Base-by-base conservation (phyloP, 768 basidiomycete genomes). In the Boletus reticulatus region DNA sequence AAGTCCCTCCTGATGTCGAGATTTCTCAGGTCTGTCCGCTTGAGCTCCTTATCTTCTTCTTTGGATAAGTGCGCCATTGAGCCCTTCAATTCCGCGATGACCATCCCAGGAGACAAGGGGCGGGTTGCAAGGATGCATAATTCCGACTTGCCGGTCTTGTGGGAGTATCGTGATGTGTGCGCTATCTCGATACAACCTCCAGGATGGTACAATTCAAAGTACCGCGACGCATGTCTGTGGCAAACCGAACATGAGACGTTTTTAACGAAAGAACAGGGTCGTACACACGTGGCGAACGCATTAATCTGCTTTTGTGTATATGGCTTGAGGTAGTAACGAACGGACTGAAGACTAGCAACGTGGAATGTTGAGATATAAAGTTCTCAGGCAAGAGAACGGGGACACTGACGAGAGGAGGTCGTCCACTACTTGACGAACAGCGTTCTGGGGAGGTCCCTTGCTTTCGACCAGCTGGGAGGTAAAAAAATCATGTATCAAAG, bases 21-120 rank as follows among this genome's bases (percentile, higher is more conserved):
- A 52, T 76, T 72, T 59, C 85, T 80, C 57, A 84, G 76, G 72
- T 88, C 88, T 11, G 89, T 92, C 32, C 89, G 83, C 70, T 93
- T 92, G 61, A 94, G 83, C 59, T 92, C 92, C 68, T 81, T 83
- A 65, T 94, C 92, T 66, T 94, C 92, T 59, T 89, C 88, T 50
- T 89, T 87, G 17, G 89, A 89, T 43, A 94, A 74, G 68, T 92
- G 85, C 17, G 92, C 92, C 88, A 94, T 89, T 11, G 92, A 93
- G 36, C 92, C 92, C 69, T 93, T 92, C 47, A 94, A 78, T 67
- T 94, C 92, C n/a, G 82, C 84, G 58, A 94, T 85, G 58, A 91
- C 89, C 50, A 80, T 72, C 56, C 90, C 88, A 20, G 85, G 80
- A 24, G 76, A 73, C 29, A 93, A 78, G 39, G 79, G 71, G 24